Evolutionary conservation across 176 grass and related monocot species (phyloP).

Genomic region (Aegilops speltoides): DNA sequence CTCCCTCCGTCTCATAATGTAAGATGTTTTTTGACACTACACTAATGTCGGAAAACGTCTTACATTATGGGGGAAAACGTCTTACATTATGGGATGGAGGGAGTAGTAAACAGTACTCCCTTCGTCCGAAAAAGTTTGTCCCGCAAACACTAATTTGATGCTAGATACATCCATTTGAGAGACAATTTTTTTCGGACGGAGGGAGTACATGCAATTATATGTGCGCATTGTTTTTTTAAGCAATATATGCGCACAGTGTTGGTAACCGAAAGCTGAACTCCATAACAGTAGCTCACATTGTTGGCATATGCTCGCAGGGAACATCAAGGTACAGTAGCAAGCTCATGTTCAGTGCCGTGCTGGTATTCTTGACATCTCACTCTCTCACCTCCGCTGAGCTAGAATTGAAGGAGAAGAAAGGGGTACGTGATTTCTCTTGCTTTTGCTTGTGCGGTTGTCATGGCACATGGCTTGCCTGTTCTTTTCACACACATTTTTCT

Average conservation of each 20-base stretch:
- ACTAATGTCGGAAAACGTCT: no score
- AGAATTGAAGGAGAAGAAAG: neutral
- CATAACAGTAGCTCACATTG: conserved; percentile 1
- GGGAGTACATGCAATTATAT: neutral
- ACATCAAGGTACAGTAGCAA: neutral
- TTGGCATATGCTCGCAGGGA: conserved; percentile 11
- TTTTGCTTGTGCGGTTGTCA: conserved; percentile 37
- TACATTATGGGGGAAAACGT: no score
- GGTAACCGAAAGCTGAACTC: conserved; percentile 14
- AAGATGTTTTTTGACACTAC: no score
- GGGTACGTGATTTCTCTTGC: neutral
- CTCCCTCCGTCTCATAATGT: no score
- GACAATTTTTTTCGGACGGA: no score
- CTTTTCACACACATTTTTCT: neutral
- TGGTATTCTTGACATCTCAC: neutral
- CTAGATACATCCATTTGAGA: no score
- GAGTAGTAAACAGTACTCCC: no score
- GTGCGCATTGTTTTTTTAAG: no score
- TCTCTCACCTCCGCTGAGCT: neutral
- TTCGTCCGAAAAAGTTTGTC: no score
- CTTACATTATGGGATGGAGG: no score
- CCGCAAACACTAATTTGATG: no score
- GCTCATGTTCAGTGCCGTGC: neutral
- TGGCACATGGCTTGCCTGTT: conserved; percentile 49
- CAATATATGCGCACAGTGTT: neutral